phyloP scores from a whole-genome alignment of 257 asterid species.

The Solanum habrochaites region DNA sequence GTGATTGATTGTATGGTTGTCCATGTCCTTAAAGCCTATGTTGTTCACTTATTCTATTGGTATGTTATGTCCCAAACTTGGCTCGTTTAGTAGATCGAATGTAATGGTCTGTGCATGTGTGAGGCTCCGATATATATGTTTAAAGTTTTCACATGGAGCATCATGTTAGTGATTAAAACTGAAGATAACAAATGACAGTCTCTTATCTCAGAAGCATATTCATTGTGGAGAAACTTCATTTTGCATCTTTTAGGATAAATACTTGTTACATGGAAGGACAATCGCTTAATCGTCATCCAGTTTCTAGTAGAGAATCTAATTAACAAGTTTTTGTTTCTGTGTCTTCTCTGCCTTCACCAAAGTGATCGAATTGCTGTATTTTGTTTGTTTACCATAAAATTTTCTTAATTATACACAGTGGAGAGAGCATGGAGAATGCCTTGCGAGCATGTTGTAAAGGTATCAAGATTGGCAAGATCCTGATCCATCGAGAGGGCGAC shows the following conservation, averaged over 20 bases:
- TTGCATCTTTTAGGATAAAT: not conserved
- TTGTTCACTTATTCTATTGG: not conserved
- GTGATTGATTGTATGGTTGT: not conserved
- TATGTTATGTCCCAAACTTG: not conserved
- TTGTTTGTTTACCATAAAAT: not conserved
- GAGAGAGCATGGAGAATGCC: constrained; percentile 94
- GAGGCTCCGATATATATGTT: not conserved
- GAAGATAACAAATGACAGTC: not conserved
- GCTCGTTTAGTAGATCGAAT: not conserved
- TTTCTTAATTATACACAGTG: constrained; percentile 30
- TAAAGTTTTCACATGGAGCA: not conserved
- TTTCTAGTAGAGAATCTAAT: not conserved
- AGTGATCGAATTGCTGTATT: not conserved
- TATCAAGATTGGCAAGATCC: constrained; percentile 93
- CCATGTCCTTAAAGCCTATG: not conserved
- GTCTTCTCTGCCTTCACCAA: not conserved
- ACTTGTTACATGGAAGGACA: not conserved
- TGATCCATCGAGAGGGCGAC: constrained; percentile 94
- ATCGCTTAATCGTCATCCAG: not conserved
- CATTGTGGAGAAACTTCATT: not conserved
- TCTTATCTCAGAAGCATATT: not conserved
- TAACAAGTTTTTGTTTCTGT: not conserved
- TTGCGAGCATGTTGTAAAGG: constrained; percentile 98
- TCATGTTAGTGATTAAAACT: not conserved
- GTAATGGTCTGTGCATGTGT: not conserved